Conservation (phyloP, 805 yeast genomes). For the Saccharomyces paradoxus region DNA sequence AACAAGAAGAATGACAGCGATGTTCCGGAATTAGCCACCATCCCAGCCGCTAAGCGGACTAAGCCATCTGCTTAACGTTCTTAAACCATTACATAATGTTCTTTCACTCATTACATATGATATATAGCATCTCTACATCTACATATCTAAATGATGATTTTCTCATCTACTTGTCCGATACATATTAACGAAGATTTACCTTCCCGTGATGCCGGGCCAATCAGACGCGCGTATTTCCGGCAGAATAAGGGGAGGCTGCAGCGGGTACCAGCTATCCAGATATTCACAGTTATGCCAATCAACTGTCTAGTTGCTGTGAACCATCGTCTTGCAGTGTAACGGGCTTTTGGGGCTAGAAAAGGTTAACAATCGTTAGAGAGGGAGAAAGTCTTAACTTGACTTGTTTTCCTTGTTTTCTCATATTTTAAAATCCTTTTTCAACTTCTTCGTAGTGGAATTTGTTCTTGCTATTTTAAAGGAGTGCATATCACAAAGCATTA, state of each 20-base stretch:
- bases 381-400: not conserved
- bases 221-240: not conserved
- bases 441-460: not conserved
- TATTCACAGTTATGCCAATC: not conserved
- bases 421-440: not conserved
- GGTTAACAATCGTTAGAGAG: not conserved
- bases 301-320: not conserved
- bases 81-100: not conserved
- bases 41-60: slow-evolving; percentile 30
- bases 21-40: slow-evolving; percentile 5
- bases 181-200: not conserved
- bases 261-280: not conserved
- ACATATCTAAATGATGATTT: not conserved
- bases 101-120: not conserved
- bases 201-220: not conserved
- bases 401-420: not conserved
- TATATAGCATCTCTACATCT: not conserved
- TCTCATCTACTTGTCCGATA: not conserved
- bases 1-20: slow-evolving; percentile 5
- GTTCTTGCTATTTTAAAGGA: not conserved
- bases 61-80: slow-evolving; percentile 3
- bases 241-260: not conserved
- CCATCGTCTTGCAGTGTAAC: not conserved
- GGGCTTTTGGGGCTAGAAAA: not conserved
- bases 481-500: not conserved